Evolutionary conservation across 1,284 basidiomycete genomes (phyloP).

Genomic region (Porogramme epimiltina): DNA sequence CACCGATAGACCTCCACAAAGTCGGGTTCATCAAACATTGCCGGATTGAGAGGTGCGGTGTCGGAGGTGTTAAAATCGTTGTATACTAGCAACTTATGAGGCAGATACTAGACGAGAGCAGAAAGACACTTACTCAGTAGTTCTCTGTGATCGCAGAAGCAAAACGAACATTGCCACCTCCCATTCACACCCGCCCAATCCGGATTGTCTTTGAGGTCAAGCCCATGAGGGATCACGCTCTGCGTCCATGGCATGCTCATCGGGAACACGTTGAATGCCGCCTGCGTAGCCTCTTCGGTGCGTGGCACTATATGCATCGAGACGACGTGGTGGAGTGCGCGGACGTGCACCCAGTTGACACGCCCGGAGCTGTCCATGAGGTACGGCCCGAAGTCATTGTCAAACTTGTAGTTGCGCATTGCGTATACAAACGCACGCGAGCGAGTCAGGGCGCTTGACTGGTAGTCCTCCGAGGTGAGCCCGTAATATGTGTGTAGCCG

Average conservation of each 20-base stretch:
- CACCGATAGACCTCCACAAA: slow-evolving; percentile 56
- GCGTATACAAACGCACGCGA: slow-evolving; percentile 62
- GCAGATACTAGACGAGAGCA: not conserved
- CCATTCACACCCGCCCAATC: slow-evolving; percentile 73
- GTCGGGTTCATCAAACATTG: slow-evolving; percentile 49
- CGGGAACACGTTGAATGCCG: slow-evolving; percentile 42
- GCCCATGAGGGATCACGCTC: slow-evolving; percentile 41
- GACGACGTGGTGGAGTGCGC: slow-evolving; percentile 56
- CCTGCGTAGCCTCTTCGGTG: slow-evolving; percentile 35
- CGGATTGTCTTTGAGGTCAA: slow-evolving; percentile 37
- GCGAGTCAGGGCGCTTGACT: slow-evolving; percentile 31
- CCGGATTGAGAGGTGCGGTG: slow-evolving; percentile 38
- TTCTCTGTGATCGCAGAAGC: slow-evolving; percentile 68
- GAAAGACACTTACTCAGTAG: slow-evolving; percentile 50
- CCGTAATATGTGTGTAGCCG: slow-evolving; percentile 59
- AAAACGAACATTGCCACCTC: slow-evolving; percentile 61
- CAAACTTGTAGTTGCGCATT: slow-evolving; percentile 51
- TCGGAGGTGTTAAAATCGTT: slow-evolving; percentile 46
- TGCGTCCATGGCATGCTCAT: slow-evolving; percentile 59
- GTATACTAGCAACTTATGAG: slow-evolving; percentile 40
- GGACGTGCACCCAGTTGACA: slow-evolving; percentile 65
- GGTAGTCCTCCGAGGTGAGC: slow-evolving; percentile 46
- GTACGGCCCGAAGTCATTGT: slow-evolving; percentile 62
- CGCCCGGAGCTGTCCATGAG: slow-evolving; percentile 39
- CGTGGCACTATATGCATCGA: slow-evolving; percentile 50